Percentiles rank a stretch among this genome's conserved stretches.
These are phyloP conservation scores for Rhizophagus sp. DNA, from an alignment of 192 early-diverging fungal species.

Conservation along the genomic window DNA sequence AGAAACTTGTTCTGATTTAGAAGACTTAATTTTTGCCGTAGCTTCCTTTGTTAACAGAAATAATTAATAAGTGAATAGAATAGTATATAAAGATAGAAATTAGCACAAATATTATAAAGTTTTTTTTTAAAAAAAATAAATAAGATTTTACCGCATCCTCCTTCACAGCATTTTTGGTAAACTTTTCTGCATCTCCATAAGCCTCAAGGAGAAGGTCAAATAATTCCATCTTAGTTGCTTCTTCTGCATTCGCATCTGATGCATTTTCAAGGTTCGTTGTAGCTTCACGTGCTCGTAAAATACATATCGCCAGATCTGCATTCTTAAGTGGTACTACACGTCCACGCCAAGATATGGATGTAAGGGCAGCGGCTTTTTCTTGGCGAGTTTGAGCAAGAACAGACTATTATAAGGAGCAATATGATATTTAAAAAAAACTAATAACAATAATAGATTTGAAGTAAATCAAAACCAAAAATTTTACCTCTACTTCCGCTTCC, in stretches of 20 bases:
- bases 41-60: slow-evolving; percentile 45
- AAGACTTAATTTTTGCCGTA: slow-evolving; percentile 67
- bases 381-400: slow-evolving; percentile 45
- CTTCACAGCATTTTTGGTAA: slow-evolving; percentile 60
- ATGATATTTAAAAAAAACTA: neutral
- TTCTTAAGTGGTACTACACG: slow-evolving; percentile 45
- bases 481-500: slow-evolving; percentile 48
- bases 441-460: neutral
- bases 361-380: slow-evolving; percentile 41
- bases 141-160: slow-evolving; percentile 58
- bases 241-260: slow-evolving; percentile 17
- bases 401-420: neutral
- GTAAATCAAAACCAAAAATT: neutral
- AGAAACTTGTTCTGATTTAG: slow-evolving; percentile 62
- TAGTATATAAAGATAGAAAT: too few relatives aligned
- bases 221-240: slow-evolving; percentile 37
- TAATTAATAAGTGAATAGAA: neutral
- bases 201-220: slow-evolving; percentile 59
- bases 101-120: too few relatives aligned
- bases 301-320: slow-evolving; percentile 46
- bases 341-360: slow-evolving; percentile 52
- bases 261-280: slow-evolving; percentile 31
- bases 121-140: too few relatives aligned
- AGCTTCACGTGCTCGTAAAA: slow-evolving; percentile 50
- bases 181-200: slow-evolving; percentile 61